Evolutionary conservation across 176 grass and related monocot species (phyloP), one percentile per base, ranked within the genome.

Genomic region (Alopecurus myosuroides): DNA sequence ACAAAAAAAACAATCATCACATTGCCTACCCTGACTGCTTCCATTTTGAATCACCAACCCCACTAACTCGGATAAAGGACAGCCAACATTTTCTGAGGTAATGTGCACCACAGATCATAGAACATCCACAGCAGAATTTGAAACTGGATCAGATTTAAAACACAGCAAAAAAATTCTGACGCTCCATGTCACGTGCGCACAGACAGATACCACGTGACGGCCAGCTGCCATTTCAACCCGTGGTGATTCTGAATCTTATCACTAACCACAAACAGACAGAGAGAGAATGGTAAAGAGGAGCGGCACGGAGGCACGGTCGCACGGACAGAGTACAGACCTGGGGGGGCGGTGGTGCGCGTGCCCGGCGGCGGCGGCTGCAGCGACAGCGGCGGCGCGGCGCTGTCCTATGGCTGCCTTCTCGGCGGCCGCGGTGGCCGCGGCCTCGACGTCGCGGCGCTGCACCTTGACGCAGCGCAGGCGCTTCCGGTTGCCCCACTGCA

Each of bases 401-500:
- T 97, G 89, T 76, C 85, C 62, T 29, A 71, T 41, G 2, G 92
- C 82, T 20, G 87, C 89, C 81, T 81, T 91, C 85, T 91, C 88
- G 65, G 91, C 82, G 11, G 88, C 78, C 18, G 33, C 65, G 19
- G 88, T 82, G 71, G 87, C 88, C 3, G 91, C 80, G 41, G 88
- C 80, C 29, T 86, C 82, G 50, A 90, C 81, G 53, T 97, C 94
- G 70, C 86, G 92, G 33, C 88, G 94, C 40, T 92, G 94, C 78
- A 89, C 90, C 82, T 97, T 97, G 85, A 91, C 90, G 85, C 94
- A 97, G 75, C 91, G 88, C 39, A 97, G 82, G 56, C 94, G 80
- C 85, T 97, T 97, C 79, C 94, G 79, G 76, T 94, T 97, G 29
- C 94, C 94, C 94, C 94, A 97, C 65, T 97, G 94, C 80, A 97